Base-by-base conservation (phyloP, 352 stramenopile genomes). In the Pythium grandisporangium region DNA sequence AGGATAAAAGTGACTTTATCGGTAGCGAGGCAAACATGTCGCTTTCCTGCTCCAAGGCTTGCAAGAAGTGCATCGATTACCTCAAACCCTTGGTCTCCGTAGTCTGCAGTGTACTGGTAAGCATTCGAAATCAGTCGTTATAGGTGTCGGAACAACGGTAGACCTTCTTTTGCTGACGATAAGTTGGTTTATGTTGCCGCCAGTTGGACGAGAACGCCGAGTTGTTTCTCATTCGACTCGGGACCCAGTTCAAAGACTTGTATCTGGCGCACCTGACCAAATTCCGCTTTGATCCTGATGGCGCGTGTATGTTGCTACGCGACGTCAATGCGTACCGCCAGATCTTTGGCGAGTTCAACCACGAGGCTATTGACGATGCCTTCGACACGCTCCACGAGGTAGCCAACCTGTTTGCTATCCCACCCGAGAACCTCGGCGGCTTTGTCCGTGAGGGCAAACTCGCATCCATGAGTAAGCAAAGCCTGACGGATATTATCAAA, bases 361-460 rank as follows among this genome's bases (percentile, higher is more conserved):
- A 73, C 47, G 51, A 47, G 8, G 49, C 64, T 4, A 66, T 87
- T 30, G 73, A 88, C 41, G 68, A 74, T 17, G 60, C 61, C 14
- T 92, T 92, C 38, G 72, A 92, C 35, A 56, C 86, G 21, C 66
- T 92, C 23, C 78, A 89, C 44, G 71, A 86, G 37, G 63, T 92
- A 43, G 78, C 78, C 33, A 92, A 89, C 39, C 45, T 88, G 25
- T 92, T 85, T 52, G 75, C 78, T n/a, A 51, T 92, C 1, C 69
- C 74, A 4, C 70, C 73, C 0, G 75, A 92, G 27, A 84, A 84
- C 42, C 39, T 92, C n/a, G 75, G 66, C 16, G 70, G 78, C 17
- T 89, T 86, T 46, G 61, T 89, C 36, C 71, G 61, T 30, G 78
- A 89, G 49, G 75, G 75, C 4, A 88, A 81, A 20, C 58, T 87